Evolutionary conservation across 2,329 filamentous ascomycete genomes (phyloP).

Genomic region (Fusarium buxicola): DNA sequence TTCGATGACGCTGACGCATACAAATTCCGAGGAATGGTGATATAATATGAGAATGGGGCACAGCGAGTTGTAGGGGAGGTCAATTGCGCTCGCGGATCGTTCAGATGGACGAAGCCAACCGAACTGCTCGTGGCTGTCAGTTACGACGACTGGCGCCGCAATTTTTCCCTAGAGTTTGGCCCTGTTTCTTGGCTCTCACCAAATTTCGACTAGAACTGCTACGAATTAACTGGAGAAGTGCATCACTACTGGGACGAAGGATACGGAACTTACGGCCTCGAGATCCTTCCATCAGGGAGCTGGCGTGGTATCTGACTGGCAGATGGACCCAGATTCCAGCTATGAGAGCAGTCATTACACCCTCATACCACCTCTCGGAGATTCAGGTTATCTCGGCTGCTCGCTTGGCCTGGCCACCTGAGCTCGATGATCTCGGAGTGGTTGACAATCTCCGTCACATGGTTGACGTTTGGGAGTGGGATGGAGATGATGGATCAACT

Average conservation of each 20-base stretch:
- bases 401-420: too few relatives aligned
- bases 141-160: too few relatives aligned
- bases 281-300: not conserved
- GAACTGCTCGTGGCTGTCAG: too few relatives aligned
- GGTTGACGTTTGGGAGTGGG: not conserved
- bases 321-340: not conserved
- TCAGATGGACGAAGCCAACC: too few relatives aligned
- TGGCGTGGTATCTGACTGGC: not conserved
- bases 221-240: not conserved
- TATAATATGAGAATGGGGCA: constrained; percentile 1
- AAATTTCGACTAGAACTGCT: fast-evolving
- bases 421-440: not conserved
- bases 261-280: not conserved
- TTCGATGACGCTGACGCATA: not conserved
- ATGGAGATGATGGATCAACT: not conserved
- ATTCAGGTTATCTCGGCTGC: too few relatives aligned
- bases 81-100: too few relatives aligned
- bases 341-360: too few relatives aligned
- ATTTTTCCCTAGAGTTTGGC: too few relatives aligned
- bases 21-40: not conserved
- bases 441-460: not conserved
- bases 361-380: too few relatives aligned
- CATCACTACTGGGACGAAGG: not conserved
- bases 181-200: too few relatives aligned
- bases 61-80: constrained; percentile 1